Base-by-base conservation (phyloP, 2,329 filamentous ascomycete species). In the Cladobotryum mycophilum region DNA sequence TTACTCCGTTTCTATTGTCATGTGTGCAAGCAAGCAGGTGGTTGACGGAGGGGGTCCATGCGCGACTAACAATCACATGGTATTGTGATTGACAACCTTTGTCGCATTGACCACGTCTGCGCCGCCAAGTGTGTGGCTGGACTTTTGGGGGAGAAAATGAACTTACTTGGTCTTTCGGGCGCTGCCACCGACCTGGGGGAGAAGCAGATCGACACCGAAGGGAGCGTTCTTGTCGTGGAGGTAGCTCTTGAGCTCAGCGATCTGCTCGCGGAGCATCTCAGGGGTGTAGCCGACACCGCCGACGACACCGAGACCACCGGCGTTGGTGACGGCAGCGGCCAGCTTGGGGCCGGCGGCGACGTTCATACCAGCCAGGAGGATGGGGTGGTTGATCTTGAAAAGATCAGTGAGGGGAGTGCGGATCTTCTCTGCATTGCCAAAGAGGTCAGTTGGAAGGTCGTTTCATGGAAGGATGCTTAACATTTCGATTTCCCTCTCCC, bases 351-450 rank as follows among this genome's bases (percentile, higher is more conserved):
- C 93, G 53, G 93, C 93, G 51, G 93, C 93, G 57, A 97, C 93
- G 79, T 99, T 97, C 93, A 99, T 99, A 70, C 93, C 93, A 62
- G 93, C 93, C 56, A 99, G 85, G 65, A 99, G 77, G 67, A 99
- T 78, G 53, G 93, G 93, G 75, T 99, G 93, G 70, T 95, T 89
- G 81, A 99, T 97, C 79, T 89, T 88, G 74, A 99, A 87, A 58
- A 97, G 87, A 81, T 97, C 92, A 61, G 93, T 99, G 64, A 91
- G 78, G 60, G 88, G 84, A 48, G 93, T 99, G 66, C 88, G 88
- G 71, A 99, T 86, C 77, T 70, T 62, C 66, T 70, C 68, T 70
- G 56, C 40, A 30, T 30, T 30, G 25, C 41, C 9, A 37, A 38
- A n/a, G 7, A 38, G 2, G 36, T 38, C 13, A 38, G 36, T 38